phyloP scores from a whole-genome alignment of 2,329 filamentous ascomycete species.

The Sarocladium oryzae region DNA sequence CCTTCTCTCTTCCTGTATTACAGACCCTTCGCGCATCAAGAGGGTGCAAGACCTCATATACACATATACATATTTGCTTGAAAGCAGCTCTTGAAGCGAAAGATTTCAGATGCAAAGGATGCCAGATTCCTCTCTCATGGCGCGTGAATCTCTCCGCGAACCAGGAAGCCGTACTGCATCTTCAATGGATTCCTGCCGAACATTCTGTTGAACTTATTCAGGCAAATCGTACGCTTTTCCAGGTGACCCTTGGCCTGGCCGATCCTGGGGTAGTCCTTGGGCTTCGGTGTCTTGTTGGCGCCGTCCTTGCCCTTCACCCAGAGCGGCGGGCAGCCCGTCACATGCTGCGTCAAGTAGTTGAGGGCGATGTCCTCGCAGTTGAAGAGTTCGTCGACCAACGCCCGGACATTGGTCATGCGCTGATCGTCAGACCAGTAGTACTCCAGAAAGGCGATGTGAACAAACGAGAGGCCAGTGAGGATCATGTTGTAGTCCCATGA shows the following conservation, averaged over 20 bases:
- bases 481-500: constrained; percentile 14
- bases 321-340: constrained; percentile 14
- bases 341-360: constrained; percentile 15
- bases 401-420: constrained; percentile 12
- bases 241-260: constrained; percentile 5
- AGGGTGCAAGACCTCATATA: no score
- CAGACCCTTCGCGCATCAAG: no score
- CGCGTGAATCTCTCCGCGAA: background rate
- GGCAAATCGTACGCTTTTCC: constrained; percentile 9
- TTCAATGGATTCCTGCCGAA: constrained; percentile 13
- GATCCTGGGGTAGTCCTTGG: constrained; percentile 6
- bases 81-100: no score
- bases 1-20: no score
- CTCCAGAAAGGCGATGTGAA: constrained; percentile 16
- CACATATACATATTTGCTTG: no score
- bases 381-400: constrained; percentile 15
- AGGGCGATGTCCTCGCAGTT: constrained; percentile 19
- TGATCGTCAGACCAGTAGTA: constrained; percentile 14
- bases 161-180: background rate
- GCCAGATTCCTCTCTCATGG: background rate
- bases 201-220: constrained; percentile 12
- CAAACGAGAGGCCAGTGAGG: constrained; percentile 16
- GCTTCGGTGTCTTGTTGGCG: constrained; percentile 8
- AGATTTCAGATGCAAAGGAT: no score
- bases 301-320: constrained; percentile 12